phyloP scores from a whole-genome alignment of 495 filamentous ascomycete genomes.

The Tetracladium setigerum region DNA sequence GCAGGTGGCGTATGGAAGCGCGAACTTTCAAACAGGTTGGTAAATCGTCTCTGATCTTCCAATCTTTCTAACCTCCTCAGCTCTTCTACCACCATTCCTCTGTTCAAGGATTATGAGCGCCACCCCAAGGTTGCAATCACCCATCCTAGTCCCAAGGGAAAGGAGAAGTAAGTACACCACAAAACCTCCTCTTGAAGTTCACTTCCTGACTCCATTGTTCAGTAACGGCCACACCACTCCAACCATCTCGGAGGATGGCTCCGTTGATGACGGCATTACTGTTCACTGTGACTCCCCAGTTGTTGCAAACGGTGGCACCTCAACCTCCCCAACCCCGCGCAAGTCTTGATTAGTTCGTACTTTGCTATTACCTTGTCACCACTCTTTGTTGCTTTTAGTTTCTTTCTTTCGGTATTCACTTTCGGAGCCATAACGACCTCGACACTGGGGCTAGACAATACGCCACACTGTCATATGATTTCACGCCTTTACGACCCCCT shows the following conservation, averaged over 20 bases:
- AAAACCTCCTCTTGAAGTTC: neutral
- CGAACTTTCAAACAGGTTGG: conserved; percentile 14
- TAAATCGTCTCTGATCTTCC: neutral
- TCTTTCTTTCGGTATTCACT: neutral
- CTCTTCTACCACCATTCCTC: conserved; percentile 10
- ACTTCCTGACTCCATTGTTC: conserved; percentile 3
- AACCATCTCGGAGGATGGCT: conserved; percentile 33
- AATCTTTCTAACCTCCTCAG: conserved; percentile 4
- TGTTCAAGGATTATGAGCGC: conserved; percentile 21
- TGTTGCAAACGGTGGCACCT: conserved; percentile 39
- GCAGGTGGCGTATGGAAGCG: conserved; percentile 21
- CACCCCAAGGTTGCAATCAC: conserved; percentile 13
- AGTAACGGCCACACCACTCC: conserved; percentile 25
- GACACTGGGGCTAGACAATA: no score
- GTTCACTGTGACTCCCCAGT: conserved; percentile 39
- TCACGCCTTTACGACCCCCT: conserved; percentile 17
- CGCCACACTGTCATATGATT: conserved; percentile 5
- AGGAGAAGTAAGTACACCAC: conserved; percentile 15
- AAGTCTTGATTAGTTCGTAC: conserved; percentile 8
- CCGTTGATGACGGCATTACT: conserved; percentile 38
- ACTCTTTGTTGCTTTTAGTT: neutral
- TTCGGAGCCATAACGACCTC: neutral
- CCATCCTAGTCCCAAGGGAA: conserved; percentile 13
- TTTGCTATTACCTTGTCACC: neutral
- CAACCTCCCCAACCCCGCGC: conserved; percentile 37